These are phyloP conservation scores for Mucor sp. DNA, from an alignment of 371 early-diverging fungal genomes.

Conservation along the genomic window DNA sequence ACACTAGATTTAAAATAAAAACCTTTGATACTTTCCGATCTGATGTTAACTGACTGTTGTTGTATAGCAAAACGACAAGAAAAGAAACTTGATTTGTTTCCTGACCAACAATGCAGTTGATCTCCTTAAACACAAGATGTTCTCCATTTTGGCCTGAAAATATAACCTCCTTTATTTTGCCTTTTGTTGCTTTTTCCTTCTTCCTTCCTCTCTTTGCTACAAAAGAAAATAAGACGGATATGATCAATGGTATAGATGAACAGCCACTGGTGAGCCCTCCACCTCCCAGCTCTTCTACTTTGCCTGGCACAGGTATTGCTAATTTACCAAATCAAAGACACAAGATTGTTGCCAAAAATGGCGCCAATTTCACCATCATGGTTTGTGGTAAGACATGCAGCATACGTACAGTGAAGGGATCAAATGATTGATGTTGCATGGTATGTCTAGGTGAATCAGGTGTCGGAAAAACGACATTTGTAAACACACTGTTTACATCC, in stretches of 20 bases:
- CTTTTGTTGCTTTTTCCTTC: neutral
- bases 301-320: constrained; percentile 91
- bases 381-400: constrained; percentile 81
- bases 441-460: constrained; percentile 52
- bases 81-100: constrained; percentile 4
- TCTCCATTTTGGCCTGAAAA: neutral
- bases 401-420: neutral
- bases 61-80: no score
- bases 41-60: neutral
- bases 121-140: neutral
- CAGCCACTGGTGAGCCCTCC: constrained; percentile 8
- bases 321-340: constrained; percentile 98
- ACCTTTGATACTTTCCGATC: neutral
- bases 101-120: constrained; percentile 3
- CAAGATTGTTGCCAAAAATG: constrained; percentile 86
- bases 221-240: constrained; percentile 26
- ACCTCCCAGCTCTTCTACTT: constrained; percentile 45
- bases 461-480: constrained; percentile 86
- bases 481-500: constrained; percentile 87
- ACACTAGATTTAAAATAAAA: constrained; percentile 2
- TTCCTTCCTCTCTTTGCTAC: constrained; percentile 3
- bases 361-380: constrained; percentile 90
- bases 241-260: constrained; percentile 12
- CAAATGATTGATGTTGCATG: neutral
- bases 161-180: constrained; percentile 1